Conservation (phyloP, 768 basidiomycete genomes). For the Lentinula sp. region DNA sequence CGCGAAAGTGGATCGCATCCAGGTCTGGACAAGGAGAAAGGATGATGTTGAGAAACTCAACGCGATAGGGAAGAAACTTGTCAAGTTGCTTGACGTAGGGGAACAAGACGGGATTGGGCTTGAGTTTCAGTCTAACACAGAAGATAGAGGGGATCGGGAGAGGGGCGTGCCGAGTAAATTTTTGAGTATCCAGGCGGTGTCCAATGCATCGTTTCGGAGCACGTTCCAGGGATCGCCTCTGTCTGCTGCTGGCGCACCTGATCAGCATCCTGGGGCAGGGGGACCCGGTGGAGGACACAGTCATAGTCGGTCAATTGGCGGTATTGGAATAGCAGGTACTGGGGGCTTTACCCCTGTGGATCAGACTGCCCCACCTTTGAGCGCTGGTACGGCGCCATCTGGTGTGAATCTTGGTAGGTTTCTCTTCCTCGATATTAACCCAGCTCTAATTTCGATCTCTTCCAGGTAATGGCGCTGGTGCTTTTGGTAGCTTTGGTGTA, state of each 20-base stretch:
- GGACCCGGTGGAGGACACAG: conserved; percentile 23
- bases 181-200: conserved; percentile 69
- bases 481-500: conserved; percentile 44
- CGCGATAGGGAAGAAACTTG: conserved; percentile 74
- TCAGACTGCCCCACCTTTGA: conserved; percentile 11
- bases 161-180: conserved; percentile 79
- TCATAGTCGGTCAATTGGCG: neutral
- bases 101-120: conserved; percentile 82
- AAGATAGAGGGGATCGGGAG: conserved; percentile 34
- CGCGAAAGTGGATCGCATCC: conserved; percentile 84
- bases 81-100: conserved; percentile 77
- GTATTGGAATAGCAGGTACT: neutral
- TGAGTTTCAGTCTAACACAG: conserved; percentile 93
- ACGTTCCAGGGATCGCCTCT: conserved; percentile 42
- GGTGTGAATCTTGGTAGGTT: neutral
- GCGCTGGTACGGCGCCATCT: conserved; percentile 13
- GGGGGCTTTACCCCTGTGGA: conserved; percentile 8
- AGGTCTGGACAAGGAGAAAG: conserved; percentile 84
- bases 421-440: neutral
- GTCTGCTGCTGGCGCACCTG: conserved; percentile 17
- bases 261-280: conserved; percentile 8
- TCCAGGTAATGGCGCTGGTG: conserved; percentile 27
- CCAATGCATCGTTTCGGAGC: conserved; percentile 59
- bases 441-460: too few relatives aligned
- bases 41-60: conserved; percentile 82